Conservation (phyloP, 2,329 filamentous ascomycete species). For the Epichloe aotearoae region DNA sequence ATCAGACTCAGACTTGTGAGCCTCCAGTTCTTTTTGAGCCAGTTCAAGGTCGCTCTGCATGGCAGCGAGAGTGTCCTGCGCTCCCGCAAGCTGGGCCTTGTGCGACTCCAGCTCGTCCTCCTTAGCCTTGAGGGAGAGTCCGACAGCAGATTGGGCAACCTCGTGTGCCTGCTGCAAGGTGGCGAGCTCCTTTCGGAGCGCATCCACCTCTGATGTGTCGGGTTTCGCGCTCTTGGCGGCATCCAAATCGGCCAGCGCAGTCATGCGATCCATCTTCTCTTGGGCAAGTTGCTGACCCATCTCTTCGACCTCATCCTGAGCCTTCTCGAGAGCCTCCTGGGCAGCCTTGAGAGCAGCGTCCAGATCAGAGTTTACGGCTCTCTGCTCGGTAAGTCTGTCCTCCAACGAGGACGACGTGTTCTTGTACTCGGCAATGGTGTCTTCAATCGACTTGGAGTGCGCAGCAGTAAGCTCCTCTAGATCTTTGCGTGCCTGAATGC, state of each 20-base stretch:
- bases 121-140: conserved; percentile 21
- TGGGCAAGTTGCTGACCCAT: conserved; percentile 41
- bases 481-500: conserved; percentile 25
- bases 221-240: conserved; percentile 41
- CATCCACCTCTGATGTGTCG: conserved; percentile 41
- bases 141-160: conserved; percentile 24
- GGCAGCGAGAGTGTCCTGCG: conserved; percentile 20
- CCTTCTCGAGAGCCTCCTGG: conserved; percentile 30
- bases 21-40: conserved; percentile 39
- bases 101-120: conserved; percentile 23
- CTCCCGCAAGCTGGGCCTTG: conserved; percentile 20
- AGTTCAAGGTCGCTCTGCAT: conserved; percentile 32
- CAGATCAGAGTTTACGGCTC: conserved; percentile 22
- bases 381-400: conserved; percentile 23
- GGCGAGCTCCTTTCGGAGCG: conserved; percentile 36
- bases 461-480: conserved; percentile 27
- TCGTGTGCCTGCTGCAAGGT: conserved; percentile 33
- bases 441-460: conserved; percentile 26
- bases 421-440: conserved; percentile 26
- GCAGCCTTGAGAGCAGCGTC: conserved; percentile 23
- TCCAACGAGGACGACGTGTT: conserved; percentile 20
- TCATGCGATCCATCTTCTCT: conserved; percentile 47
- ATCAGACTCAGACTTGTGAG: conserved; percentile 36
- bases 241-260: conserved; percentile 47
- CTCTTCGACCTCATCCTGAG: conserved; percentile 34